These are phyloP conservation scores for Coemansia sp. DNA, from an alignment of 192 early-diverging fungal species.

Conservation along the genomic window DNA sequence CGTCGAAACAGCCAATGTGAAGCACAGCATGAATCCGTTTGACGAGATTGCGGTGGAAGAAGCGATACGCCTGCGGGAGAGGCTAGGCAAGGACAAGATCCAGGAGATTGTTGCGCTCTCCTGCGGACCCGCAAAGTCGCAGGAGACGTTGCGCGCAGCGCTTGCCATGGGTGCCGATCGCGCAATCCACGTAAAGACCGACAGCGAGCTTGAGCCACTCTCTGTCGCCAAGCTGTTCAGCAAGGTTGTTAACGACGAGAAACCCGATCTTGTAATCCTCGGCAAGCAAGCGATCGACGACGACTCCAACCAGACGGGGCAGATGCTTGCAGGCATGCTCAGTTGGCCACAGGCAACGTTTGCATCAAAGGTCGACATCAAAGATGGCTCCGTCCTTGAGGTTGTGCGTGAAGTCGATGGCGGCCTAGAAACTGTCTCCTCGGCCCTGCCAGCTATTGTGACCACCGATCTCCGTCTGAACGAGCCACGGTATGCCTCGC, in stretches of 20 bases:
- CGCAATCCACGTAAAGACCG: conserved; percentile 89
- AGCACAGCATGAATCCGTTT: conserved; percentile 99
- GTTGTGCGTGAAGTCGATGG: conserved; percentile 98
- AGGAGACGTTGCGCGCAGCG: conserved; percentile 93
- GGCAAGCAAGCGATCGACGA: conserved; percentile 99
- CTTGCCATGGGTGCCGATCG: conserved; percentile 98
- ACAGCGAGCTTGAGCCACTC: conserved; percentile 81
- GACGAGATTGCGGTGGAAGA: conserved; percentile 99
- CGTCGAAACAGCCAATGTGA: conserved; percentile 90
- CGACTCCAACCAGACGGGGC: conserved; percentile 95
- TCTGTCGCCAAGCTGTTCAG: conserved; percentile 92
- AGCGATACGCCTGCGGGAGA: conserved; percentile 92
- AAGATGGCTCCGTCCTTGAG: conserved; percentile 61
- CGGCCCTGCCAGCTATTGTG: conserved; percentile 87
- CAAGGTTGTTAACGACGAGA: conserved; percentile 85
- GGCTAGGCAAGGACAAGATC: conserved; percentile 58
- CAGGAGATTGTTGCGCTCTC: conserved; percentile 87
- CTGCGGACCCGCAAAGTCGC: conserved; percentile 84
- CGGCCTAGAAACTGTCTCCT: conserved; percentile 88
- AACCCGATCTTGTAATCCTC: conserved; percentile 91
- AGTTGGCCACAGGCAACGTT: conserved; percentile 96
- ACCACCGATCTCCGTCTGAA: conserved; percentile 96
- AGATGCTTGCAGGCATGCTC: conserved; percentile 97
- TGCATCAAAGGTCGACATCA: conserved; percentile 92
- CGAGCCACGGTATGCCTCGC: conserved; percentile 93